Base-by-base conservation (phyloP, 768 basidiomycete species). In the Cyclocybe cylindracea region DNA sequence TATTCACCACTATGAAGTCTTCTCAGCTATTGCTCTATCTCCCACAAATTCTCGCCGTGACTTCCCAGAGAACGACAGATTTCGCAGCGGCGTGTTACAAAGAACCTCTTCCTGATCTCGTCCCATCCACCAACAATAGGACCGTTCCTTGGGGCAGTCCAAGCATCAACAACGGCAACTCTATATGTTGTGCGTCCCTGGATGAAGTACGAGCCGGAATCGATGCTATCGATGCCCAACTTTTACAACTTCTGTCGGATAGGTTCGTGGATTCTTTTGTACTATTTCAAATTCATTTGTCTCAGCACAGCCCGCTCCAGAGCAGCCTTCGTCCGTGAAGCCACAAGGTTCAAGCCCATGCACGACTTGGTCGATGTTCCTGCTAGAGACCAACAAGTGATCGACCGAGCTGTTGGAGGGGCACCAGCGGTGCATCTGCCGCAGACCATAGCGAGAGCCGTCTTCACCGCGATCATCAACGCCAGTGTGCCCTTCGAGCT, bases 301-400 rank as follows among this genome's bases (percentile, higher is more conserved):
- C 24, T 24, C 24, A 24, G 24, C 24, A 24, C 24, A 3, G 24
- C 4, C 24, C 24, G 5, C 10, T 11, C 10, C 46, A 65, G 63
- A 54, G 62, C 62, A 44, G 64, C 61, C 34, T 61, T 56, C 44
- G 61, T 61, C 31, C 58, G 62, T n/a, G 61, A 66, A 51, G 65
- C 63, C 31, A 65, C 61, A 14, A 58, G 60, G 32, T 65, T 63
- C 52, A 65, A 68, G 42, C 44, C 55, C 13, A 62, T 56, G n/a
- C 58, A 39, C 29, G 54, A 54, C 32, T 43, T 37, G 3, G 61
- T 66, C 32, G 61, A 68, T 40, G 64, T 63, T 31, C 61, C 63
- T 32, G 52, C 61, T 5, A 56, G 66, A 44, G 60, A 62, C 45
- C 14, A 50, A 35, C 57, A 66, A 48, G 63, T 66, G 33, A 62